A percentile compares a stretch with the other conserved stretches of the same genome.
Evolutionary conservation across 2,329 filamentous ascomycete species (phyloP).

Genomic region (Pseudocercospora cruenta): DNA sequence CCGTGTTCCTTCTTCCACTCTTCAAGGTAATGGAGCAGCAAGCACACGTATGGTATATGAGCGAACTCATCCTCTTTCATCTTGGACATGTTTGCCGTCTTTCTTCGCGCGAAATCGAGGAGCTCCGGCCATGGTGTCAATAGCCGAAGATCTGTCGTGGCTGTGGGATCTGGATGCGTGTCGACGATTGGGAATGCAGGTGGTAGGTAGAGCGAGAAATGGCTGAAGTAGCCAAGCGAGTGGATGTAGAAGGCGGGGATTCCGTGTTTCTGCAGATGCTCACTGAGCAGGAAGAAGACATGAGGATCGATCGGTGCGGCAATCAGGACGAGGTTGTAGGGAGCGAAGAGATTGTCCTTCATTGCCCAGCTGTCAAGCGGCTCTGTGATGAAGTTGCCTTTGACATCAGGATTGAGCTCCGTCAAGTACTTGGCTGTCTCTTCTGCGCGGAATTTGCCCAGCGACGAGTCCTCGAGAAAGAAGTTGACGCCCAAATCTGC

Average conservation of each 20-base stretch:
- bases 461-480: conserved; percentile 79
- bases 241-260: conserved; percentile 82
- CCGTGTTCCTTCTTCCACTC: conserved; percentile 75
- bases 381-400: conserved; percentile 69
- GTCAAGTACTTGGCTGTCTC: conserved; percentile 75
- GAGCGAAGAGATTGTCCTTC: conserved; percentile 45
- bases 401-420: conserved; percentile 91
- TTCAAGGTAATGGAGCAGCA: conserved; percentile 80
- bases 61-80: conserved; percentile 83
- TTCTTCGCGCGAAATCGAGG: conserved; percentile 63
- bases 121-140: conserved; percentile 86
- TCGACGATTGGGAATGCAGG: conserved; percentile 90
- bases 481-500: conserved; percentile 94
- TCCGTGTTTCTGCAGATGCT: conserved; percentile 57
- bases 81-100: conserved; percentile 67
- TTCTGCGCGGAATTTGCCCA: conserved; percentile 78
- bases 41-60: conserved; percentile 83
- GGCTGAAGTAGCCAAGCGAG: conserved; percentile 89
- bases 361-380: conserved; percentile 50
- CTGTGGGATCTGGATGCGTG: conserved; percentile 87
- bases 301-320: conserved; percentile 61
- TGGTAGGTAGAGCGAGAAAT: conserved; percentile 78
- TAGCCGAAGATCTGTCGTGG: conserved; percentile 82
- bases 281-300: conserved; percentile 55
- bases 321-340: conserved; percentile 65